Evolutionary conservation across 1,139 yeast genomes (phyloP), one percentile per base, ranked within the genome.

Genomic region (Candida mesenterica): DNA sequence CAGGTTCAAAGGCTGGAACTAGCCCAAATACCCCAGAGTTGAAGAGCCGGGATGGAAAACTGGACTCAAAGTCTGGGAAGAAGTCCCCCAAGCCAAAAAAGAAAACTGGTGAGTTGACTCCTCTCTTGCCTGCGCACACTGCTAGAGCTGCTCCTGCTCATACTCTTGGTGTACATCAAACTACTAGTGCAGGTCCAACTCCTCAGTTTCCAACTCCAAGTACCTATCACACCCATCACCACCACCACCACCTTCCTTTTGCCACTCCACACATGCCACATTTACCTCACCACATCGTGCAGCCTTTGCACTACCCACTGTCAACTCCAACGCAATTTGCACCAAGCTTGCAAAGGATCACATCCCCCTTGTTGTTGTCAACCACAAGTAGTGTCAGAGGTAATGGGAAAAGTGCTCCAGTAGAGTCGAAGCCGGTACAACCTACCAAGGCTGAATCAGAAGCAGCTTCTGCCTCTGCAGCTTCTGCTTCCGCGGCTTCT

Each of bases 281-380:
- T 13, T 33, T 42, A 23, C 31, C 44, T 3, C 42, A 39, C 20
- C 68, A 64, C 31, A 72, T 75, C 32, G 72, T 69, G 3, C 73
- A 68, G 47, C 83, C 85, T 9, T 60, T 80, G 31, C 82, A 79
- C 53, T 80, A 79, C 52, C 87, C 87, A 5, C 68, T 78, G 4
- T 77, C 84, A 2, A 79, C 85, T 1, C 87, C 87, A 15, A 75
- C 85, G 1, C 85, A 79, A 50, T 80, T 77, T 65, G 85, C 84
- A 23, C 78, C 83, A 0, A 81, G 81, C 28, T 59, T 79, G 39
- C 76, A 75, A 45, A 57, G 80, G 33, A 79, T 80, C 39, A 80
- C 86, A 0, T 79, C 85, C 9, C 87, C 87, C 0, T 61, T 80
- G 38, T 57, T 80, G 40, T 64, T 80, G 30, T 66, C 72, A 13